These are phyloP conservation scores for Alternaria consortialis DNA, from an alignment of 2,329 filamentous ascomycete species.

Conservation along the genomic window DNA sequence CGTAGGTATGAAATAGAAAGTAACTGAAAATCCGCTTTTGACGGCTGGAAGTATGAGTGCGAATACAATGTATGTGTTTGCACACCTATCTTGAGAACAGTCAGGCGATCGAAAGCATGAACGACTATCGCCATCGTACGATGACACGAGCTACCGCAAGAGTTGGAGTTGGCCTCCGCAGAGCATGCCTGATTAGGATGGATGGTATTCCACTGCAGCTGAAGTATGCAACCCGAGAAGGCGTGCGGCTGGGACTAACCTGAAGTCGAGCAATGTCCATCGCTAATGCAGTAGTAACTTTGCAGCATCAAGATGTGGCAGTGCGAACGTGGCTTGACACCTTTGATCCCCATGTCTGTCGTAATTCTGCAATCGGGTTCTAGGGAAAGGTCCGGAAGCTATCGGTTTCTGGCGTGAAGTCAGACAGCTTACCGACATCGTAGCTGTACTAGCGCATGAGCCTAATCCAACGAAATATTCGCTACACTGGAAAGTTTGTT, in stretches of 20 bases:
- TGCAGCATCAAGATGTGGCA: not conserved
- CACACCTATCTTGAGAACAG: not conserved
- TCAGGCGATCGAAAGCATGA: not conserved
- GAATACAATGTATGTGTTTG: not conserved
- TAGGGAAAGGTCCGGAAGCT: not conserved
- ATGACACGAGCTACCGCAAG: not conserved
- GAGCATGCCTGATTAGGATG: not conserved
- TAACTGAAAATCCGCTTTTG: too few relatives aligned
- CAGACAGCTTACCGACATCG: not conserved
- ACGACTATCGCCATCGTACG: not conserved
- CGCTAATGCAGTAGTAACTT: not conserved
- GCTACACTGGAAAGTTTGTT: not conserved
- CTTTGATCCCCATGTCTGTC: not conserved
- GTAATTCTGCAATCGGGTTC: not conserved
- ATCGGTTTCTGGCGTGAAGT: not conserved
- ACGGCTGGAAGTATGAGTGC: too few relatives aligned
- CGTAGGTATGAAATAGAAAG: too few relatives aligned
- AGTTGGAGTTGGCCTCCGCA: not conserved
- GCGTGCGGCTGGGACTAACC: not conserved
- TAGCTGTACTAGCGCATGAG: conserved; percentile 1
- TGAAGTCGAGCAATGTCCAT: not conserved
- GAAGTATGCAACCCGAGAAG: not conserved
- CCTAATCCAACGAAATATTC: not conserved
- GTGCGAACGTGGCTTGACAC: not conserved
- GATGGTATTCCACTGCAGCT: not conserved